Evolutionary conservation across 2,329 filamentous ascomycete genomes (phyloP).

Genomic region (Lojkania enalia): DNA sequence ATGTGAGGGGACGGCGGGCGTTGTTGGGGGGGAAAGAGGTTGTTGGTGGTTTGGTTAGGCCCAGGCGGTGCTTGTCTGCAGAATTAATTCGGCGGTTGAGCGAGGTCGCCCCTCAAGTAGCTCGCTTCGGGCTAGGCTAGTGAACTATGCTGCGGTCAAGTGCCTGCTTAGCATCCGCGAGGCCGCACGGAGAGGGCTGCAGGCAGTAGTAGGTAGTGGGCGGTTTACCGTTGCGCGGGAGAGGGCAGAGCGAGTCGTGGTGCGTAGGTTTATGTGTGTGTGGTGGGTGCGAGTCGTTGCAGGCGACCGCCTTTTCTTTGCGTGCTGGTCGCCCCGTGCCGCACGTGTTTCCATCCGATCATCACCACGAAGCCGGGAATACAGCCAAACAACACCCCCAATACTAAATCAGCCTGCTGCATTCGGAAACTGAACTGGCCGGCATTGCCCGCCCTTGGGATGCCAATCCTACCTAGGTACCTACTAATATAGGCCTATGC

Average conservation of each 20-base stretch:
- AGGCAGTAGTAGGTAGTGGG: too few relatives aligned
- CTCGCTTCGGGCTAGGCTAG: conserved; percentile 16
- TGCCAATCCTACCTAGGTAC: background rate
- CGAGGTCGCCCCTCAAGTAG: conserved; percentile 31
- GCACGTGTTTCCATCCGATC: conserved; percentile 8
- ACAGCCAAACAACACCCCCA: background rate
- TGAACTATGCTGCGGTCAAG: conserved; percentile 14
- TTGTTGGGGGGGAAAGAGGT: conserved; percentile 20
- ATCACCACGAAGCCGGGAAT: conserved; percentile 4
- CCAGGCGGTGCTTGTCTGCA: conserved; percentile 24
- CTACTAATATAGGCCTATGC: background rate
- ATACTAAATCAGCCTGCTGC: too few relatives aligned
- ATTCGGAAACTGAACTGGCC: background rate
- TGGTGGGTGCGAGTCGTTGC: background rate
- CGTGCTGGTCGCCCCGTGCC: background rate
- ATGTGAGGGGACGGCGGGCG: conserved; percentile 13
- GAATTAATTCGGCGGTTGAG: conserved; percentile 41
- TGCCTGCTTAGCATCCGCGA: conserved; percentile 4
- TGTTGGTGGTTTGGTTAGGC: conserved; percentile 33
- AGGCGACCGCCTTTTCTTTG: background rate
- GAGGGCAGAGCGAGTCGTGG: background rate
- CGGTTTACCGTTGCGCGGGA: too few relatives aligned
- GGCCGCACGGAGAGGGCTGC: too few relatives aligned
- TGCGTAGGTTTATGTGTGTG: background rate
- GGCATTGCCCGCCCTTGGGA: background rate